A percentile compares a stretch with the other conserved stretches of the same genome.
Evolutionary conservation across 2,329 filamentous ascomycete species (phyloP).

Genomic region (Blastomyces silverae): DNA sequence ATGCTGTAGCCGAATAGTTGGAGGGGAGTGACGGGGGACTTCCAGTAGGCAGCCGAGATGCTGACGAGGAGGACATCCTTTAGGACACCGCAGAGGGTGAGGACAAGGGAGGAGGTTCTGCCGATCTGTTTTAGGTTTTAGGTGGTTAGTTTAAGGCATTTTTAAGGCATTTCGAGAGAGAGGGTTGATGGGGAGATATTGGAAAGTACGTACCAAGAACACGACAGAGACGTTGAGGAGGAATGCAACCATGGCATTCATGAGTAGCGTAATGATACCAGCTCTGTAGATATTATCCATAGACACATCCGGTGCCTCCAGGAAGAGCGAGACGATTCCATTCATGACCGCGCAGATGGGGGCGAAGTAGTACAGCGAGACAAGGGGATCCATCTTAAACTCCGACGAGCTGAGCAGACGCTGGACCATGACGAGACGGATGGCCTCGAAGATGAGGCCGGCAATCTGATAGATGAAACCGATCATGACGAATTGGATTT

Average conservation of each 20-base stretch:
- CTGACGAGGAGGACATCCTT: slow-evolving; percentile 80
- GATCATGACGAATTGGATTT: slow-evolving; percentile 73
- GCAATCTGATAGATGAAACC: slow-evolving; percentile 64
- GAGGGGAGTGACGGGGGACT: slow-evolving; percentile 60
- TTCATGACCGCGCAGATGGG: slow-evolving; percentile 80
- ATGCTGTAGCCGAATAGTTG: slow-evolving; percentile 74
- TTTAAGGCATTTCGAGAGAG: background rate
- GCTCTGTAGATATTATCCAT: slow-evolving; percentile 59
- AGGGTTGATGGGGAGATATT: background rate
- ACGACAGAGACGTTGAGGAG: slow-evolving; percentile 75
- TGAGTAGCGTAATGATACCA: slow-evolving; percentile 58
- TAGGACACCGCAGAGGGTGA: slow-evolving; percentile 77
- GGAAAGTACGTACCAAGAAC: slow-evolving; percentile 60
- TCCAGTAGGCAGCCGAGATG: slow-evolving; percentile 70
- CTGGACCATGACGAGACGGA: slow-evolving; percentile 79
- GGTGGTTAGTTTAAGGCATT: background rate
- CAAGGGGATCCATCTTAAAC: slow-evolving; percentile 82
- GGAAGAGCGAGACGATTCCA: slow-evolving; percentile 58
- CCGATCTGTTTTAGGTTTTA: slow-evolving; percentile 57
- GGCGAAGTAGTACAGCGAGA: slow-evolving; percentile 84
- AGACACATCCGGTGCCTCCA: slow-evolving; percentile 61
- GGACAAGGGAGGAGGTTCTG: slow-evolving; percentile 77
- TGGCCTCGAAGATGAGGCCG: slow-evolving; percentile 73
- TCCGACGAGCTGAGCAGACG: slow-evolving; percentile 68
- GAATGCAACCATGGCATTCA: slow-evolving; percentile 74